Base-by-base conservation (phyloP, 441 rosid genomes). In the Aleurites moluccanus region DNA sequence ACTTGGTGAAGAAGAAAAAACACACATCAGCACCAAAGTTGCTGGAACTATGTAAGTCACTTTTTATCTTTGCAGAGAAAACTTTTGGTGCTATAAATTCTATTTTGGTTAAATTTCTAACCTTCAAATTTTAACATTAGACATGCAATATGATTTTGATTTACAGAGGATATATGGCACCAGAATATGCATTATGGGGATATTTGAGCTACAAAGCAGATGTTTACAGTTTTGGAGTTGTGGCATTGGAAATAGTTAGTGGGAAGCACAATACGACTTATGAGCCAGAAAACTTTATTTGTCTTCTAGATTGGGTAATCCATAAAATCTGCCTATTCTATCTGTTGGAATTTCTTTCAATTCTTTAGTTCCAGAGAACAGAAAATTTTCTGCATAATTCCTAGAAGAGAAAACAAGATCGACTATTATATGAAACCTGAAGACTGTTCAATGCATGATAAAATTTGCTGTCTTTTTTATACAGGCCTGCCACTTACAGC, bases 131-230 rank as follows among this genome's bases (percentile, higher is more conserved):
- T 10, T 53, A 53, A 53, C 21, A 15, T 56, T 56, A 9, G 11
- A 9, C 35, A 59, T 59, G 35, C 63, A 59, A n/a, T n/a, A n/a
- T n/a, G n/a, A n/a, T n/a, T n/a, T n/a, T n/a, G n/a, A n/a, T n/a
- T n/a, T n/a, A n/a, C n/a, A n/a, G 92, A 71, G 93, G 93, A 27
- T 89, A 87, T 72, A 89, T 89, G 86, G 93, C 91, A 61, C 92
- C 91, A 1, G 92, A 89, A 78, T 87, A 89, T 77, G 91, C 91
- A 64, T 78, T 87, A 75, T 81, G 90, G 81, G 92, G 92, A 44
- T 76, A 87, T 69, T 81, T 89, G 70, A 83, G 87, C 1, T 79
- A 86, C 63, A 89, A 89, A 45, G 91, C 88, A 7, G 91, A 89
- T 75, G 88, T 87, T 1, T 87, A 89, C 62, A 87, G 90, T 73